Conservation (phyloP, 2,329 filamentous ascomycete genomes). For the Trichoderma sp. region DNA sequence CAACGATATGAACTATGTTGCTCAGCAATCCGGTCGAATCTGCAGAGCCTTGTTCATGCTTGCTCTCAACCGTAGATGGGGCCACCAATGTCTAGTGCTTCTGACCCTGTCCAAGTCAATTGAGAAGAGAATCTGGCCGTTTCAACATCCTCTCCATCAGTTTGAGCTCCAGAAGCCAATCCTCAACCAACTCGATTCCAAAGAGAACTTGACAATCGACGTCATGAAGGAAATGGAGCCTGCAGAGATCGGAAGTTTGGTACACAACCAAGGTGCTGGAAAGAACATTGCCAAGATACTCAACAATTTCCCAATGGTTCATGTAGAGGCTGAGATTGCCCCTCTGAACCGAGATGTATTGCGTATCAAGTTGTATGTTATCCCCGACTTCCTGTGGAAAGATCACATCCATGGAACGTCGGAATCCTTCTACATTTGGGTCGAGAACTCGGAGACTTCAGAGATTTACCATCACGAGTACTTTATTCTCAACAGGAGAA, state of each 20-base stretch:
- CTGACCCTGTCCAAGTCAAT: conserved; percentile 94
- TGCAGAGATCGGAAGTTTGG: conserved; percentile 82
- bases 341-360: conserved; percentile 93
- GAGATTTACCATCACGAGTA: conserved; percentile 98
- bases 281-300: conserved; percentile 76
- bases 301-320: conserved; percentile 87
- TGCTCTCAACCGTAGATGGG: conserved; percentile 91
- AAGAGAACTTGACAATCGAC: conserved; percentile 73
- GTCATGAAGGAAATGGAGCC: conserved; percentile 88
- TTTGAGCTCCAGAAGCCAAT: conserved; percentile 87
- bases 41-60: conserved; percentile 97
- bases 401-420: conserved; percentile 90
- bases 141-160: conserved; percentile 90
- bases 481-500: conserved; percentile 87
- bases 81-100: conserved; percentile 88
- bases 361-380: conserved; percentile 81
- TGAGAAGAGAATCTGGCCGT: conserved; percentile 93
- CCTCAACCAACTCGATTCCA: conserved; percentile 81
- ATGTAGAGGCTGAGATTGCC: conserved; percentile 89
- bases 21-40: conserved; percentile 92
- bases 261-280: conserved; percentile 88
- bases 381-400: conserved; percentile 91
- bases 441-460: conserved; percentile 95
- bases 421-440: conserved; percentile 98
- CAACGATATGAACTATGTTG: conserved; percentile 91